Evolutionary conservation across 306 rosid species (phyloP).

Genomic region (Hippophae tibetana): DNA sequence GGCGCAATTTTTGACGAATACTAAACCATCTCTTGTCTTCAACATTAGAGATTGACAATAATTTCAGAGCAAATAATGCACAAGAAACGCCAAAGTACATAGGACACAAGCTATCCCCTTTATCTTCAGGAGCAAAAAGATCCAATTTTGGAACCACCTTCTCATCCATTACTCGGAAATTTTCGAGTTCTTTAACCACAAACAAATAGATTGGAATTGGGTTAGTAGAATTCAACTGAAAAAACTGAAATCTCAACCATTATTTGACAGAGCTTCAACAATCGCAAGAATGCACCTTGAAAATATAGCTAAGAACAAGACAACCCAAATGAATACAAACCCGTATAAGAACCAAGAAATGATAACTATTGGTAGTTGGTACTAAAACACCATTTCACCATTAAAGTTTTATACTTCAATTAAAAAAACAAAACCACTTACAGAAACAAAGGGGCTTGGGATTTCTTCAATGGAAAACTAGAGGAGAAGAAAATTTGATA

Average conservation of each 20-base stretch:
- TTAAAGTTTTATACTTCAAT: constrained; percentile 12
- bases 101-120: constrained; percentile 49
- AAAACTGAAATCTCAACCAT: constrained; percentile 17
- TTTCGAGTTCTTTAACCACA: constrained; percentile 24
- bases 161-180: constrained; percentile 51
- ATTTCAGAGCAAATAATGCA: constrained; percentile 67
- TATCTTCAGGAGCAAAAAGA: constrained; percentile 30
- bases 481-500: constrained; percentile 3
- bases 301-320: background rate
- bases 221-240: constrained; percentile 17
- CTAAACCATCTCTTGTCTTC: constrained; percentile 45
- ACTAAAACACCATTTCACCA: constrained; percentile 5
- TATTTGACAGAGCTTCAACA: background rate
- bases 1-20: constrained; percentile 59
- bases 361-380: constrained; percentile 4
- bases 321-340: constrained; percentile 7
- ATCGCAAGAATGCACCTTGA: constrained; percentile 13
- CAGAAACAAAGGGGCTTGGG: constrained; percentile 11
- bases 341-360: constrained; percentile 19
- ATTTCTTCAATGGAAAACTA: constrained; percentile 18
- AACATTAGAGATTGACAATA: constrained; percentile 37
- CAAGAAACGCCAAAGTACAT: constrained; percentile 81
- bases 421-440: constrained; percentile 21
- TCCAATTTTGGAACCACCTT: constrained; percentile 28
- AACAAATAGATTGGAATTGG: constrained; percentile 18